phyloP scores from a whole-genome alignment of 1,284 basidiomycete genomes.

The Pascua guehoae region DNA sequence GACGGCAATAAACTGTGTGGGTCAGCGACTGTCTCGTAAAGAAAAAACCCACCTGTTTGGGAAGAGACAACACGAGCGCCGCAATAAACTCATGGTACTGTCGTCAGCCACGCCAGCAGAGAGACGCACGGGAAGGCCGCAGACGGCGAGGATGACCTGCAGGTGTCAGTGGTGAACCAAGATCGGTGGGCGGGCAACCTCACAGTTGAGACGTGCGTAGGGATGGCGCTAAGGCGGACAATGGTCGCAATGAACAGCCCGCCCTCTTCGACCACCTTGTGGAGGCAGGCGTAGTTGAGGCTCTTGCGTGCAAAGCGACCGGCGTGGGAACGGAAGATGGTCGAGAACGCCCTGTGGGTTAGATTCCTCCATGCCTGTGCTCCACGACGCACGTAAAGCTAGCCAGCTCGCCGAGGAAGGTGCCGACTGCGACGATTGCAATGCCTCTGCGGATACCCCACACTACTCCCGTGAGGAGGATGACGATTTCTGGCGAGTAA shows the following conservation, averaged over 20 bases:
- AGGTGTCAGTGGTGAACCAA: slow-evolving; percentile 16
- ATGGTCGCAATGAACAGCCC: slow-evolving; percentile 43
- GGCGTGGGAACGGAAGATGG: slow-evolving; percentile 37
- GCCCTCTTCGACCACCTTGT: slow-evolving; percentile 40
- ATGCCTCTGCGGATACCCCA: slow-evolving; percentile 47
- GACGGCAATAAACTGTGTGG: slow-evolving; percentile 27
- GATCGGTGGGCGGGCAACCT: slow-evolving; percentile 7
- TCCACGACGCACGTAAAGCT: slow-evolving; percentile 28
- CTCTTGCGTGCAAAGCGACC: slow-evolving; percentile 40
- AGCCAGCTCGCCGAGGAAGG: slow-evolving; percentile 41
- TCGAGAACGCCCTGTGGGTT: slow-evolving; percentile 38
- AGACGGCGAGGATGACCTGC: slow-evolving; percentile 37
- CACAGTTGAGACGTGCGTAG: slow-evolving; percentile 44
- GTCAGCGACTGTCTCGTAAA: slow-evolving; percentile 1
- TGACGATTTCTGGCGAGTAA: slow-evolving; percentile 29
- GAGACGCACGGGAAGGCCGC: slow-evolving; percentile 25
- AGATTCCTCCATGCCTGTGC: background rate
- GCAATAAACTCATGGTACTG: slow-evolving; percentile 38
- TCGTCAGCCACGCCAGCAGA: slow-evolving; percentile 1
- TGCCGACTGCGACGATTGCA: slow-evolving; percentile 38
- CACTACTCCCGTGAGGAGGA: slow-evolving; percentile 42
- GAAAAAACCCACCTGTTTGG: slow-evolving; percentile 37
- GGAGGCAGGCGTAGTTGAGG: slow-evolving; percentile 46
- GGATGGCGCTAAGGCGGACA: slow-evolving; percentile 40
- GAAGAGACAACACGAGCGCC: slow-evolving; percentile 43